Conservation (phyloP, 441 rosid genomes). For the Erodium texanum region DNA sequence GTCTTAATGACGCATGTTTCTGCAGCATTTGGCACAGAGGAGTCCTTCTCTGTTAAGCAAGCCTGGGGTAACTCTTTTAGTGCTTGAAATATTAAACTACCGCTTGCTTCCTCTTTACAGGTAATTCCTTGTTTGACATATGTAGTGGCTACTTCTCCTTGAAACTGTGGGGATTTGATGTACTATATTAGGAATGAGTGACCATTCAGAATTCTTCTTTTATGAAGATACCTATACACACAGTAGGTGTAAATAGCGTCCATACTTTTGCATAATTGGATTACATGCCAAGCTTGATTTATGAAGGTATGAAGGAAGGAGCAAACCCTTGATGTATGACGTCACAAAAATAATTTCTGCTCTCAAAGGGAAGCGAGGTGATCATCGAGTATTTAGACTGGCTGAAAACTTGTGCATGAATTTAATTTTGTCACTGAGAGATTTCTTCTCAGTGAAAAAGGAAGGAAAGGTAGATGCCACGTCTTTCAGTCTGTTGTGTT, state of each 20-base stretch:
- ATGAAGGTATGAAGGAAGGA: constrained; percentile 86
- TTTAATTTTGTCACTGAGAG: constrained; percentile 82
- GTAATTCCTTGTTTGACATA: constrained; percentile 27
- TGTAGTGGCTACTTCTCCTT: constrained; percentile 11
- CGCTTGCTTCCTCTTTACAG: constrained; percentile 95
- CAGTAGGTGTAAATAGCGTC: neutral
- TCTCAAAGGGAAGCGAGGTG: constrained; percentile 85
- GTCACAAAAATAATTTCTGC: constrained; percentile 87
- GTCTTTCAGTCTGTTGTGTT: constrained; percentile 10
- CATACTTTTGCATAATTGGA: constrained; percentile 9
- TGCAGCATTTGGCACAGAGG: constrained; percentile 90
- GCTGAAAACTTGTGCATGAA: constrained; percentile 95
- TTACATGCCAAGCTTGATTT: constrained; percentile 6
- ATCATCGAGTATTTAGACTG: constrained; percentile 86
- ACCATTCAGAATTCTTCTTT: neutral
- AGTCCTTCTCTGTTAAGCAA: constrained; percentile 73
- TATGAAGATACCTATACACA: neutral
- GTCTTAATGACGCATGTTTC: constrained; percentile 22
- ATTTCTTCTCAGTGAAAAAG: constrained; percentile 78
- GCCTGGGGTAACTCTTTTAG: constrained; percentile 82
- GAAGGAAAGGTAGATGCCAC: constrained; percentile 67
- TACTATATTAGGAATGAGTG: constrained; percentile 5
- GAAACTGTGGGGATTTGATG: constrained; percentile 9
- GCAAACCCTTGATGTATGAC: constrained; percentile 89
- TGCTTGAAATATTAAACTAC: constrained; percentile 87